A percentile compares a stretch with the other conserved stretches of the same genome.
Evolutionary conservation across 331 rosid genomes (phyloP).

Genomic region (Phaseolus coccineus): DNA sequence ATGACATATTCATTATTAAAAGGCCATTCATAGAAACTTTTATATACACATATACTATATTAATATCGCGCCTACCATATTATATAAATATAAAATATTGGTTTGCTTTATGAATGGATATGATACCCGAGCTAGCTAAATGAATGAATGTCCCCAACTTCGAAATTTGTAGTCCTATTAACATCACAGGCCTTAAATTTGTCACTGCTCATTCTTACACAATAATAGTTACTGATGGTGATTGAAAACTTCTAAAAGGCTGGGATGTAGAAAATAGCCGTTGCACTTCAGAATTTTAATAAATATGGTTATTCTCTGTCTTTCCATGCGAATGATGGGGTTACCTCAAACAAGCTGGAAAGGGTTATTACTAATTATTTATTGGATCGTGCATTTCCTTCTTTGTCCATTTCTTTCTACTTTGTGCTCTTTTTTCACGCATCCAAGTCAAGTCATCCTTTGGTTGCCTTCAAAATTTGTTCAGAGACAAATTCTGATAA

Average conservation of each 20-base stretch:
- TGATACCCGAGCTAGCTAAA: conserved; percentile 30
- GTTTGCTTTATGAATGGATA: conserved; percentile 45
- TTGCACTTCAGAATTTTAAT: conserved; percentile 49
- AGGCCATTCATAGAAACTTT: conserved; percentile 43
- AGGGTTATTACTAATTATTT: conserved; percentile 45
- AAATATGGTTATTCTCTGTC: conserved; percentile 39
- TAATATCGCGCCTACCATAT: conserved; percentile 41
- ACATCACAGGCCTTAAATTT: conserved; percentile 60
- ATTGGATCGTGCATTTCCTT: conserved; percentile 36
- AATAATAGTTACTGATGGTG: conserved; percentile 67
- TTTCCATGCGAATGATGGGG: conserved; percentile 54
- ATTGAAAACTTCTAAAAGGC: conserved; percentile 50
- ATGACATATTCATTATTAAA: conserved; percentile 53
- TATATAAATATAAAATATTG: not conserved
- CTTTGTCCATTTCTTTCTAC: conserved; percentile 13
- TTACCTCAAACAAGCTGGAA: conserved; percentile 54
- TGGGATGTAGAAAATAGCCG: conserved; percentile 44
- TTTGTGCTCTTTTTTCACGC: conserved; percentile 21
- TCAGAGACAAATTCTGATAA: not conserved
- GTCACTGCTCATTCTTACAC: conserved; percentile 60
- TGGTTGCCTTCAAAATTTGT: conserved; percentile 36
- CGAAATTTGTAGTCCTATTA: conserved; percentile 59
- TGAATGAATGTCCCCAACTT: conserved; percentile 52
- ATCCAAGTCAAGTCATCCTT: conserved; percentile 38
- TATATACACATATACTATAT: conserved; percentile 30